Base-by-base conservation (phyloP, 768 basidiomycete genomes). In the Nidularia sp. region DNA sequence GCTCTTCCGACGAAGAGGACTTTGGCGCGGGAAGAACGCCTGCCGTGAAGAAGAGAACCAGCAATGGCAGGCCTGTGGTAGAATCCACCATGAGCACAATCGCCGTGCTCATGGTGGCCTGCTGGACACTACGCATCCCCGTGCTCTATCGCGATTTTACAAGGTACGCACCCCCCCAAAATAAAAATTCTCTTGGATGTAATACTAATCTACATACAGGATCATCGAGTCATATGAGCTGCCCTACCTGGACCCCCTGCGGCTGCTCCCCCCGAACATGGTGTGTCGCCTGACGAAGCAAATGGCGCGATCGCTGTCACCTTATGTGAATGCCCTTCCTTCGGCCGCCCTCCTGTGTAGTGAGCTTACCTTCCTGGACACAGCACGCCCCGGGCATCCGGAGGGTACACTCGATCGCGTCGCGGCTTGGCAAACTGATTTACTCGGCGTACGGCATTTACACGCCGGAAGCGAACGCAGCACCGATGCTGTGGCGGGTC, bases 71-170 rank as follows among this genome's bases (percentile, higher is more conserved):
- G 34, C 46, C 62, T 42, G 44, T 55, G 10, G 68, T 72, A 54
- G 78, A 79, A 58, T 66, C 66, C 34, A 71, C 74, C 12, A 58
- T 66, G 34, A 77, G 70, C 55, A 77, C 79, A 31, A 70, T 97
- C 32, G 82, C 85, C 2, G 76, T 93, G 41, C 72, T 96, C 3
- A 71, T 88, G 13, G 64, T 93, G 3, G 88, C 80, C 2, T 88
- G 86, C 57, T 93, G 90, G 90, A 84, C 80, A 18, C 61, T 95
- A 64, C 78, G 93, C 15, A 65, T 93, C 35, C 92, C 93, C 0
- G 71, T 89, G 8, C 70, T 88, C 59, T 88, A 85, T 60, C 78
- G 76, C 60, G 93, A 97, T 62, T 78, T 96, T 47, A 76, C 84
- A 43, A 74, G 73, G 93, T 89, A 60, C 55, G 85, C 63, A 15